Base-by-base conservation (phyloP, 1,139 yeast genomes). In the Magnusiomyces ingens region DNA sequence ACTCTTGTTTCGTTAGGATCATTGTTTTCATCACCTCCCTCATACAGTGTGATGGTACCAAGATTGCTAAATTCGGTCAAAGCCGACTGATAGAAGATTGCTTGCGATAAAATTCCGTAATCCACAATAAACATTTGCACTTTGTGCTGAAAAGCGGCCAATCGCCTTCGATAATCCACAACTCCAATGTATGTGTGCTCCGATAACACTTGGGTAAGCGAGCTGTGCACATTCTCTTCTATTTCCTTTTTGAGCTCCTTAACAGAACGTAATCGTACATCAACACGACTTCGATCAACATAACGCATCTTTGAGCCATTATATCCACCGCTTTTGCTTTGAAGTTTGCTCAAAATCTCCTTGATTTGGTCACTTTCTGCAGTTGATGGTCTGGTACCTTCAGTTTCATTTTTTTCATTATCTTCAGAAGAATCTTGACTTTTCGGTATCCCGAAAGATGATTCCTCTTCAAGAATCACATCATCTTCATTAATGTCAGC, bases 101-200 rank as follows among this genome's bases (percentile, higher is more conserved):
- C 91, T 57, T 72, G 70, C 36, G 62, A 72, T 1, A 89, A 67
- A 0, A 86, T 76, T 0, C 85, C 89, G 67, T 90, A 93, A 67
- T 93, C 97, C 43, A 94, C 82, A 19, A 93, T 69, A 64, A 78
- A 85, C 37, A 93, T 72, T 55, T 81, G 81, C 11, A 91, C 85
- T 58, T 85, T 96, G 63, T 82, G 79, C 64, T 94, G 99, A 52
- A 93, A 75, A 22, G 96, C 86, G 15, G 86, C 83, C 17, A 93
- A 70, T 42, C 98, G 73, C 58, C 81, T 77, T 3, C 68, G 65
- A 26, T 78, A 79, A 66, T 91, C 98, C 1, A 88, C 93, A 3
- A 93, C 71, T 0, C 99, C 99, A 10, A 93, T 84, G 64, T 78
- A 89, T 0, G 84, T 80, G 52, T 86, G 80, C 55, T 85, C 81